Evolutionary conservation across 1,284 basidiomycete genomes (phyloP).

Genomic region (Cutaneotrichosporon dermatis): DNA sequence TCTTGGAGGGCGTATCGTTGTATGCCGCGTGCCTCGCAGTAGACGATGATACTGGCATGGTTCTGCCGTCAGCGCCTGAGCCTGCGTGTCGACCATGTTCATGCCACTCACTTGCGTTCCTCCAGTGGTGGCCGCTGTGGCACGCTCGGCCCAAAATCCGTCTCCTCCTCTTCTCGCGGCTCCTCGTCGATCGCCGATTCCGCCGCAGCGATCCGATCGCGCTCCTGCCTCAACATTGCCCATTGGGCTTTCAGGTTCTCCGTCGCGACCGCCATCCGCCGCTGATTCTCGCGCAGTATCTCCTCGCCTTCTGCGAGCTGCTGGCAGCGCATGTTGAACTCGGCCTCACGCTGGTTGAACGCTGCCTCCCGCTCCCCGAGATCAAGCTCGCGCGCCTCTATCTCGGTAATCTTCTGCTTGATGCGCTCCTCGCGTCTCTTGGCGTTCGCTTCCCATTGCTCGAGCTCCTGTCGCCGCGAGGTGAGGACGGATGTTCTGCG

Average conservation of each 20-base stretch:
- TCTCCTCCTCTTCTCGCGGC: not conserved
- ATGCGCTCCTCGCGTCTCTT: conserved; percentile 9
- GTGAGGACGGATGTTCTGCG: conserved; percentile 30
- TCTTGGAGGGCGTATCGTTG: conserved; percentile 46
- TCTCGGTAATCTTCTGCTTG: conserved; percentile 25
- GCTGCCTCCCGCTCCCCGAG: conserved; percentile 42
- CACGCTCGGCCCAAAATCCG: not conserved
- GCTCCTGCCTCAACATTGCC: conserved; percentile 54
- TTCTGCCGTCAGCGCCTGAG: conserved; percentile 14
- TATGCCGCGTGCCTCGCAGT: conserved; percentile 26
- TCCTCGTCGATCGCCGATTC: not conserved
- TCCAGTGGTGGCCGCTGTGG: conserved; percentile 29
- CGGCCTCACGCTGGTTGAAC: conserved; percentile 42
- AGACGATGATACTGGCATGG: conserved; percentile 25
- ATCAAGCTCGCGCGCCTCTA: conserved; percentile 23
- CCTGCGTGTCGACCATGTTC: too few relatives aligned
- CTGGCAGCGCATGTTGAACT: conserved; percentile 61
- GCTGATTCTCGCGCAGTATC: conserved; percentile 63
- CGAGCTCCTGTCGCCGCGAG: conserved; percentile 51
- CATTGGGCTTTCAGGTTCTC: conserved; percentile 54
- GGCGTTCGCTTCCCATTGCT: conserved; percentile 52
- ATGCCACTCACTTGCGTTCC: conserved; percentile 30
- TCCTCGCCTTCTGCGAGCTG: conserved; percentile 62
- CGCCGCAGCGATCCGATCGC: conserved; percentile 48
- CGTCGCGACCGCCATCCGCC: conserved; percentile 64